These are phyloP conservation scores for Cryphonectria naterciae DNA, from an alignment of 2,329 filamentous ascomycete genomes.

Conservation along the genomic window DNA sequence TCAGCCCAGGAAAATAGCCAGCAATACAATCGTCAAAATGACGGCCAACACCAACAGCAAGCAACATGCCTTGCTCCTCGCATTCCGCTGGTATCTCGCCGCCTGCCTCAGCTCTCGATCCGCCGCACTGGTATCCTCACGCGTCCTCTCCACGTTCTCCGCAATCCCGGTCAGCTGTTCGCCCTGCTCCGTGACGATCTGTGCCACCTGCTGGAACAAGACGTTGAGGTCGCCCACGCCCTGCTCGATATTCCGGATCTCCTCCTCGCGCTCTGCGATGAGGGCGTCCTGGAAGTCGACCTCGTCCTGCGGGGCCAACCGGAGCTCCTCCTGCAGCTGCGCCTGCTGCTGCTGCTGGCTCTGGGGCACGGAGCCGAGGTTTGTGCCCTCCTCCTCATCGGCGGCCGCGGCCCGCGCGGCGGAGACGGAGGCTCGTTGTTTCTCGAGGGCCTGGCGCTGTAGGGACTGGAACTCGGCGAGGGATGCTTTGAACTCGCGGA, in stretches of 20 bases:
- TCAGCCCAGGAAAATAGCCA: constrained; percentile 81
- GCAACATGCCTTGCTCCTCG: constrained; percentile 92
- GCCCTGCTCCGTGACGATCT: constrained; percentile 94
- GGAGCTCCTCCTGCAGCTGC: constrained; percentile 75
- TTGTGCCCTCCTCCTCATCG: constrained; percentile 57
- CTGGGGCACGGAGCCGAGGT: constrained; percentile 36
- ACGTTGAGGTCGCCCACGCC: constrained; percentile 95
- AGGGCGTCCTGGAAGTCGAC: constrained; percentile 97
- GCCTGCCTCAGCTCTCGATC: constrained; percentile 85
- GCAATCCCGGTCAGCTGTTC: constrained; percentile 85
- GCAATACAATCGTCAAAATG: constrained; percentile 84
- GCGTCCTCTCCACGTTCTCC: constrained; percentile 83
- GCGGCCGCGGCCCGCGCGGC: constrained; percentile 77
- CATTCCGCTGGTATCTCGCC: constrained; percentile 91
- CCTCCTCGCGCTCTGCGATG: constrained; percentile 93
- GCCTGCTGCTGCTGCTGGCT: constrained; percentile 59
- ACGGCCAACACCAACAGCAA: constrained; percentile 85
- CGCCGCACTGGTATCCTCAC: constrained; percentile 80
- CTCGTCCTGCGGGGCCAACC: constrained; percentile 87
- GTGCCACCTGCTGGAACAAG: constrained; percentile 95
- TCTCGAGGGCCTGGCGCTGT: constrained; percentile 89
- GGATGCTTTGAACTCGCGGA: constrained; percentile 87
- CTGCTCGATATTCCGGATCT: constrained; percentile 97
- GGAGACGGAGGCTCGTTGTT: constrained; percentile 83
- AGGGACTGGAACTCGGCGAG: constrained; percentile 90